Percentiles rank a stretch among this genome's conserved stretches.
Conservation (phyloP, 495 filamentous ascomycete species). For the Penicillium pulvis region DNA sequence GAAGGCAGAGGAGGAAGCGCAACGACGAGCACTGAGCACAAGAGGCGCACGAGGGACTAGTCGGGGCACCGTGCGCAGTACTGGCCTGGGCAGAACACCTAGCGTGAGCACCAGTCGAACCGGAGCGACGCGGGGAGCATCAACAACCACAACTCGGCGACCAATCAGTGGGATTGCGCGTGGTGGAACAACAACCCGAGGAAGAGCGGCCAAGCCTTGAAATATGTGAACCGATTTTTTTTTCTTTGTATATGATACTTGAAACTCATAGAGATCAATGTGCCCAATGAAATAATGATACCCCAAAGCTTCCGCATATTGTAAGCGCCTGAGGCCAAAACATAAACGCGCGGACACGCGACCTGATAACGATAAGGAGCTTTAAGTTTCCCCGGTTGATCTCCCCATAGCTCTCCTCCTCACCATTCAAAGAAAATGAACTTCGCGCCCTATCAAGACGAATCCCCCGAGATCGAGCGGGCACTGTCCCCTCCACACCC, state of each 20-base stretch:
- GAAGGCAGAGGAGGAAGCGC: slow-evolving; percentile 74
- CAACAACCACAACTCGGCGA: slow-evolving; percentile 45
- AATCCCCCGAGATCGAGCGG: slow-evolving; percentile 74
- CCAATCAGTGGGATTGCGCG: slow-evolving; percentile 54
- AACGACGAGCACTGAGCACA: slow-evolving; percentile 50
- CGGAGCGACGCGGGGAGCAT: slow-evolving; percentile 32
- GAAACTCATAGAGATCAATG: slow-evolving; percentile 5
- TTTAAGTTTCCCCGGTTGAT: slow-evolving; percentile 1
- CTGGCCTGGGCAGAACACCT: slow-evolving; percentile 50
- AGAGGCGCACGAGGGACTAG: slow-evolving; percentile 48
- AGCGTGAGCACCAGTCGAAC: slow-evolving; percentile 39
- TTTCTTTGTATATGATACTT: slow-evolving; percentile 4
- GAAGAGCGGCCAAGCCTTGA: slow-evolving; percentile 2
- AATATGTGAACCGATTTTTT: slow-evolving; percentile 13
- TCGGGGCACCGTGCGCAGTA: slow-evolving; percentile 46
- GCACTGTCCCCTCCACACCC: slow-evolving; percentile 66
- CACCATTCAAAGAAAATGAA: slow-evolving; percentile 59
- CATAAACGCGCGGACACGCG: slow-evolving; percentile 18
- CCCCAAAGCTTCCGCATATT: slow-evolving; percentile 11
- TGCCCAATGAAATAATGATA: slow-evolving; percentile 30
- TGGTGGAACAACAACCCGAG: slow-evolving; percentile 26
- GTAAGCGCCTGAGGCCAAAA: slow-evolving; percentile 24
- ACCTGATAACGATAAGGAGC: slow-evolving; percentile 31
- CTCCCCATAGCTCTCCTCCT: slow-evolving; percentile 4
- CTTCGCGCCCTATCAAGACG: slow-evolving; percentile 95